Evolutionary conservation across 1,139 yeast genomes (phyloP).

Genomic region (Tardiomyces digboiensis): DNA sequence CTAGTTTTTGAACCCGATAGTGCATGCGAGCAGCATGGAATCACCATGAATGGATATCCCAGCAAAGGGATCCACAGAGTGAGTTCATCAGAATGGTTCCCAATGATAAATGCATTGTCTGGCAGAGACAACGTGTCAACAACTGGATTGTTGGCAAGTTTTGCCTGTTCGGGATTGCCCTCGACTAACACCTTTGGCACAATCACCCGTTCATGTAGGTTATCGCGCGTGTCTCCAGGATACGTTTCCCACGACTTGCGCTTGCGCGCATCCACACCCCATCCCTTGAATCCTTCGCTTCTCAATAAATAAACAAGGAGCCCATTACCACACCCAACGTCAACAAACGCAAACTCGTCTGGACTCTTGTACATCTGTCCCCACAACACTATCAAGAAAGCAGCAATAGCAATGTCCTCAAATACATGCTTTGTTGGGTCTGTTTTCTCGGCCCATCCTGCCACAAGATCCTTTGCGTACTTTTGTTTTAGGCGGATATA

Average conservation of each 20-base stretch:
- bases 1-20: constrained; percentile 68
- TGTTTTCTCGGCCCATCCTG: constrained; percentile 84
- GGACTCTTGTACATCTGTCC: constrained; percentile 38
- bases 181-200: constrained; percentile 57
- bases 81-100: constrained; percentile 92
- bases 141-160: constrained; percentile 29
- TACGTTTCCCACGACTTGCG: constrained; percentile 82
- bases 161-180: constrained; percentile 1
- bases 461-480: constrained; percentile 69
- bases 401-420: constrained; percentile 95
- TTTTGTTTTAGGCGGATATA: constrained; percentile 75
- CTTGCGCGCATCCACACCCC: constrained; percentile 84
- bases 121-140: constrained; percentile 61
- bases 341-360: constrained; percentile 60
- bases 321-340: constrained; percentile 96
- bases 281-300: constrained; percentile 73
- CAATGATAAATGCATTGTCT: constrained; percentile 68
- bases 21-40: constrained; percentile 93
- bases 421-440: constrained; percentile 95
- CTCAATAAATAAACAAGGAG: constrained; percentile 65
- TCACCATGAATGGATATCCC: constrained; percentile 80
- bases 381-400: constrained; percentile 91
- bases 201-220: constrained; percentile 65
- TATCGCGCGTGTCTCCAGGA: constrained; percentile 48
- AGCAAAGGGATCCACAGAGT: constrained; percentile 93